Evolutionary conservation across 768 basidiomycete genomes (phyloP), one percentile per base, ranked within the genome.

Genomic region (Tulasnella sp.): DNA sequence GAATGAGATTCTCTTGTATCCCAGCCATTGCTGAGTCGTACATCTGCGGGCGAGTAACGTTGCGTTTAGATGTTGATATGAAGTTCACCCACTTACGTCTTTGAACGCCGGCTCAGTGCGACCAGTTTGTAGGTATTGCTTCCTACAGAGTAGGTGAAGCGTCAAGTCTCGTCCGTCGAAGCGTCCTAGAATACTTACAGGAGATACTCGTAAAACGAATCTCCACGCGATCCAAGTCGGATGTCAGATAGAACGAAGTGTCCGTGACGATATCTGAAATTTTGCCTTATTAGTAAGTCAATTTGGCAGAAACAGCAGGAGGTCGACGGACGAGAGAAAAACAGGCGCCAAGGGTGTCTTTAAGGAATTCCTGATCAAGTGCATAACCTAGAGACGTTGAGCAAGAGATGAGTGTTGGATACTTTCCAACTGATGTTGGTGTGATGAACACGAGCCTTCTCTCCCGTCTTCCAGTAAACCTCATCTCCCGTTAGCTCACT

Each of bases 161-260:
- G 61, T 35, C 15, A 39, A n/a, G 44, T 44, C 40, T 40, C 35
- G 10, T 23, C 74, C 40, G 20, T 61, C 72, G 74, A 18, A 13
- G 35, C 70, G 13, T 23, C n/a, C 10, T 5, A 18, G 37, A 32
- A 29, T 72, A 83, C 89, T 85, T 79, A 93, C 92, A 96, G 82
- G 23, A 95, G 84, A 82, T 96, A 95, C 83, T 97, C 96, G 82
- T 98, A 99, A 85, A 91, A 98, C 3, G 94, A 95, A 83, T 99
- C 96, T 44, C 92, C 96, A 57, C 96, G 88, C 40, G 95, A 96
- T 35, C 96, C 96, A 26, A 99, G 88, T 16, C 96, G 91, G 79
- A 99, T 93, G 20, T 92, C 89, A 16, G 92, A 90, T 35, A 89
- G 84, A 23, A 91, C 84, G 79, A 90, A 91, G 77, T 84, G 85